Evolutionary conservation across 352 stramenopile species (phyloP).

Genomic region (Saprolegnia parasitica): DNA sequence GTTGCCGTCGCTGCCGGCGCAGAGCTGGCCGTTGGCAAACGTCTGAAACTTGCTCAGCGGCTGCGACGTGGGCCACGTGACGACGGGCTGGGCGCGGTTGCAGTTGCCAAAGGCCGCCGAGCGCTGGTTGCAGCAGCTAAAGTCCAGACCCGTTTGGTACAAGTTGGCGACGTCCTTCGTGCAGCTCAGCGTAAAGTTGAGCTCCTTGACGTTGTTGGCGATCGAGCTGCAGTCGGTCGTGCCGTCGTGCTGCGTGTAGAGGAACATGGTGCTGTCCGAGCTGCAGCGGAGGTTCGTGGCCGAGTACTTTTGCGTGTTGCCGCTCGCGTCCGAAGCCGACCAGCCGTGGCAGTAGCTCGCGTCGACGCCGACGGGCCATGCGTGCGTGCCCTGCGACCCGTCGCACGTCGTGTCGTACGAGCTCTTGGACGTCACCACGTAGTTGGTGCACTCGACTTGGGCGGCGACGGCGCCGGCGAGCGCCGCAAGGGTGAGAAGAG

Average conservation of each 20-base stretch:
- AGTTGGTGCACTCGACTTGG: not conserved
- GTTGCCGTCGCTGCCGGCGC: not conserved
- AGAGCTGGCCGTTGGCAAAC: constrained; percentile 21
- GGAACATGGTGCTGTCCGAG: constrained; percentile 11
- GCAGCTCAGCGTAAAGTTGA: constrained; percentile 24
- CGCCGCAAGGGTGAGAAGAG: not conserved
- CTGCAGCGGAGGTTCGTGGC: constrained; percentile 19
- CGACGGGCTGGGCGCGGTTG: not conserved
- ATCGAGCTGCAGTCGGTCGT: constrained; percentile 18
- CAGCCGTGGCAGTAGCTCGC: constrained; percentile 28
- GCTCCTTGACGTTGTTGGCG: constrained; percentile 12
- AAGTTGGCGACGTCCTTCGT: not conserved
- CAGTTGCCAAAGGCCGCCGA: constrained; percentile 18
- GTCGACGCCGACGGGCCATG: constrained; percentile 16
- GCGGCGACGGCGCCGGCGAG: not conserved
- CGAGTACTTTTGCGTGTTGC: constrained; percentile 18
- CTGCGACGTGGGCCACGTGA: constrained; percentile 1
- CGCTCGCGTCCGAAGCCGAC: constrained; percentile 15
- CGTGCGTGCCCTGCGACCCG: constrained; percentile 13
- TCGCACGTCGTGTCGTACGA: constrained; percentile 18
- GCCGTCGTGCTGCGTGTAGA: constrained; percentile 22
- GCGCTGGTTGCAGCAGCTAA: constrained; percentile 25
- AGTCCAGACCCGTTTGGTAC: not conserved
- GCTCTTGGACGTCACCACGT: constrained; percentile 19
- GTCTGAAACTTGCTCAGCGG: not conserved